Evolutionary conservation across 306 rosid species (phyloP), one percentile per base, ranked within the genome.

Genomic region (Sphenostylis stenocarpa): DNA sequence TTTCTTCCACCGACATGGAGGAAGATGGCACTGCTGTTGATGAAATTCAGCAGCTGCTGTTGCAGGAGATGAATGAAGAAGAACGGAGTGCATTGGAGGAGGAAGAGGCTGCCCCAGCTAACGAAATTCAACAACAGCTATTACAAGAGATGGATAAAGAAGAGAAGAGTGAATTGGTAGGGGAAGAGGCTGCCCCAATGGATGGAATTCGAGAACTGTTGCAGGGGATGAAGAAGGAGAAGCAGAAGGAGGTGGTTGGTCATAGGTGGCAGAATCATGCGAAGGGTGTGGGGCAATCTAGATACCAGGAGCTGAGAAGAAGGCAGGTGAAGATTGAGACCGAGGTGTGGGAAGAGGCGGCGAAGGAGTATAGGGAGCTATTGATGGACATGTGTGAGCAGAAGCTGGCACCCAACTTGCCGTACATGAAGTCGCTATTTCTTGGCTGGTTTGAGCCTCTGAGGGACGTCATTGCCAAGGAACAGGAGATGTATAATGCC

Each of bases 381-480:
- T 77, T 95, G 89, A 73, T 43, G 90, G 99, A 92, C 78, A 90
- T 95, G 99, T 95, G 97, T 69, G 84, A 88, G 85, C 90, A 92
- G 62, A 92, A 89, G 88, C 77, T 92, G 79, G 96, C 97, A 19
- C 99, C 99, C 10, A 92, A 88, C 82, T 77, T 95, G 87, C 99
- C 99, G 0, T 95, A 90, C 76, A 86, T 91, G 91, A 95, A 95
- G 82, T 83, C 92, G 1, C 76, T 95, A 71, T 95, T 95, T 73
- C 99, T 95, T 26, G 99, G 99, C 44, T 95, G 97, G 97, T 95
- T 92, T 79, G 99, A 92, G 85, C 97, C 97, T 68, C 65, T 95
- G 15, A 80, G 80, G 51, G 84, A 87, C 34, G 92, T 88, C 78
- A 95, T 95, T 77, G 82, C 36, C 11, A 85, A 87, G 60, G 97